These are phyloP conservation scores for Trichoderma polysporum DNA, from an alignment of 2,329 filamentous ascomycete genomes.

Conservation along the genomic window DNA sequence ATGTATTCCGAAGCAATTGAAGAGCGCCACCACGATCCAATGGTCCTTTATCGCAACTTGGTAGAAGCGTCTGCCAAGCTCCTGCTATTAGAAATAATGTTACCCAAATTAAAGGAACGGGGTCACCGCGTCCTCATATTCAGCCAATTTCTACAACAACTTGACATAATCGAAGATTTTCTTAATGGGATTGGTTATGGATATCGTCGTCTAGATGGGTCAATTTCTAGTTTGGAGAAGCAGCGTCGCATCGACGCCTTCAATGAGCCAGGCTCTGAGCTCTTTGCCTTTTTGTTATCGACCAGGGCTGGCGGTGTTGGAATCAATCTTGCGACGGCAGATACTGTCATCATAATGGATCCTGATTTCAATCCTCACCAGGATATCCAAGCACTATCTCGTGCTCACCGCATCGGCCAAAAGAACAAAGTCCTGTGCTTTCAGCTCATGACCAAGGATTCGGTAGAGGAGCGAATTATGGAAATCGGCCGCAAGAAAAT, in stretches of 20 bases:
- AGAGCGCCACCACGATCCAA: conserved; percentile 65
- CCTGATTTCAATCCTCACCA: conserved; percentile 98
- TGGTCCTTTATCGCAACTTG: conserved; percentile 72
- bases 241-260: conserved; percentile 93
- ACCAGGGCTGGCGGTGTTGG: conserved; percentile 95
- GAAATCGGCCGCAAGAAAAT: conserved; percentile 95
- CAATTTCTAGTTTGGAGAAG: conserved; percentile 76
- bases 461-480: conserved; percentile 93
- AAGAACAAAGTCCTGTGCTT: conserved; percentile 95
- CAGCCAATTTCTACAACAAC: conserved; percentile 87
- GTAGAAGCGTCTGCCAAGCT: conserved; percentile 92
- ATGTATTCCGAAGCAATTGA: conserved; percentile 90
- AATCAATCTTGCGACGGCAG: conserved; percentile 94
- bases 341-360: conserved; percentile 97
- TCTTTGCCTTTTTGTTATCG: conserved; percentile 90
- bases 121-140: conserved; percentile 93
- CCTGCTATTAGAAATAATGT: conserved; percentile 76
- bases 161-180: conserved; percentile 92
- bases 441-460: conserved; percentile 85
- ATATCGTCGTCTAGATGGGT: conserved; percentile 84
- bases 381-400: conserved; percentile 90
- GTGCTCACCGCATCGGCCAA: conserved; percentile 94
- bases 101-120: conserved; percentile 80
- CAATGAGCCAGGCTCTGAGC: conserved; percentile 76
- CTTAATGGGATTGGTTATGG: conserved; percentile 69